A percentile compares a stretch with the other conserved stretches of the same genome.
Evolutionary conservation across 2,329 filamentous ascomycete genomes (phyloP).

Genomic region (Penicillium brevicompactum): DNA sequence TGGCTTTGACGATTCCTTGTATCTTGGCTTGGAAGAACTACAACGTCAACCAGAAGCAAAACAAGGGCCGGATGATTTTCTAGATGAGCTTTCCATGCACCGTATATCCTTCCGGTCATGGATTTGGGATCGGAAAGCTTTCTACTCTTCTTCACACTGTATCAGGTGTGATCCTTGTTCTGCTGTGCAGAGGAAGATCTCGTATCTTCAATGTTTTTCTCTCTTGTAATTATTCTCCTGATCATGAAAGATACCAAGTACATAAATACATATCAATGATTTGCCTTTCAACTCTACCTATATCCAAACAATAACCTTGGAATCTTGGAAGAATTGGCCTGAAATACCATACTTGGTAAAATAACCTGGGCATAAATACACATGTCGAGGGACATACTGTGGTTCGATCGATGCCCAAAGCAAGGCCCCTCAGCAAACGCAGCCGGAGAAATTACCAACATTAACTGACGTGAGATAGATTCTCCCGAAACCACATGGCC

Average conservation of each 20-base stretch:
- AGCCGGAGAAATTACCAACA: too few relatives aligned
- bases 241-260: not conserved
- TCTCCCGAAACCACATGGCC: not conserved
- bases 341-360: too few relatives aligned
- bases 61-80: constrained; percentile 33
- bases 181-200: not conserved
- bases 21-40: constrained; percentile 44
- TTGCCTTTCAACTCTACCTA: not conserved
- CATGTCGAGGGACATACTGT: too few relatives aligned
- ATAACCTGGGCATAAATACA: too few relatives aligned
- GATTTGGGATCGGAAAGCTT: not conserved
- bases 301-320: too few relatives aligned
- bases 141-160: not conserved
- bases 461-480: not conserved
- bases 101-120: not conserved
- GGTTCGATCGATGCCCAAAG: too few relatives aligned
- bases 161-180: not conserved
- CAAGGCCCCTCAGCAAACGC: too few relatives aligned
- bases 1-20: constrained; percentile 36
- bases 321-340: too few relatives aligned
- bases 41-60: constrained; percentile 42
- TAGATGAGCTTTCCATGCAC: not conserved
- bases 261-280: not conserved
- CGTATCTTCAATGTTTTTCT: not conserved
- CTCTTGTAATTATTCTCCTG: not conserved